Conservation (phyloP, 2,329 filamentous ascomycete genomes). For the Chalara sp. region DNA sequence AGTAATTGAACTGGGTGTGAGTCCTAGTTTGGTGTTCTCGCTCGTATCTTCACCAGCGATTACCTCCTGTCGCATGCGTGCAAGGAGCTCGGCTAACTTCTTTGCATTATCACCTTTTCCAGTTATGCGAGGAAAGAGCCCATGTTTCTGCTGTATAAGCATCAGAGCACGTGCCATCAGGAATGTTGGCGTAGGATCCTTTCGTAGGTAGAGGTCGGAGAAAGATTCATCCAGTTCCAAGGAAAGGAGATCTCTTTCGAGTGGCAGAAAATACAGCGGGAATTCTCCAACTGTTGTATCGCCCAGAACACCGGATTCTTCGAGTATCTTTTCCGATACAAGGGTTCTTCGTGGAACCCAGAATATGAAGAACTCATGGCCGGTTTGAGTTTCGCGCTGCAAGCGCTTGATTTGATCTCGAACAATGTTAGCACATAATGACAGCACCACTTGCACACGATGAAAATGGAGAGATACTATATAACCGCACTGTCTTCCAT, state of each 20-base stretch:
- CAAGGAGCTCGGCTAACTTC: constrained; percentile 75
- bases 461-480: constrained; percentile 32
- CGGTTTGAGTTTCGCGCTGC: constrained; percentile 78
- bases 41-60: constrained; percentile 69
- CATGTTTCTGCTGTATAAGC: constrained; percentile 85
- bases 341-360: constrained; percentile 91
- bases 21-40: constrained; percentile 54
- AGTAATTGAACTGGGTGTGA: constrained; percentile 78
- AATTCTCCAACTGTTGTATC: constrained; percentile 87
- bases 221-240: constrained; percentile 86
- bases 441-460: constrained; percentile 38
- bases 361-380: constrained; percentile 95
- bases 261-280: constrained; percentile 80
- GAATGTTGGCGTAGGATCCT: constrained; percentile 87
- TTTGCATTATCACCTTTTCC: constrained; percentile 95
- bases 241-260: constrained; percentile 87
- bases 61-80: constrained; percentile 87
- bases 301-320: constrained; percentile 87
- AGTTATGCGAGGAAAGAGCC: constrained; percentile 87
- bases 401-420: constrained; percentile 86
- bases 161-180: constrained; percentile 87
- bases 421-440: constrained; percentile 50
- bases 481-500: constrained; percentile 36
- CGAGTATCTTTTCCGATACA: constrained; percentile 83
- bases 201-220: constrained; percentile 78